A percentile compares a stretch with the other conserved stretches of the same genome.
Conservation (phyloP, 1,284 basidiomycete species). For the Apiotrichum domesticum region DNA sequence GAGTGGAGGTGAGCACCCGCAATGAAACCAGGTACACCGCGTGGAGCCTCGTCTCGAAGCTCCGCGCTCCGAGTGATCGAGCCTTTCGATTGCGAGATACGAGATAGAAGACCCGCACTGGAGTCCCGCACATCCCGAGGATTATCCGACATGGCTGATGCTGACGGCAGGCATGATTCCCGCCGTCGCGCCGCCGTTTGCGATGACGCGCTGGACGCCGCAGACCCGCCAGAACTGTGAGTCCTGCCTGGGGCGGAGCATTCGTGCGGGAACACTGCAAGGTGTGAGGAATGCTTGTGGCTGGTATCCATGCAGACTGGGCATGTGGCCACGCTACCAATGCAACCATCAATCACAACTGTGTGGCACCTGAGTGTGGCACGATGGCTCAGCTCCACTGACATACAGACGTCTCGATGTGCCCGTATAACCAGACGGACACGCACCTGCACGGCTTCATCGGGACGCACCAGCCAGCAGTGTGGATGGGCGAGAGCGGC, state of each 20-base stretch:
- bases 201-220: constrained; percentile 65
- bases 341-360: too few relatives aligned
- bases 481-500: constrained; percentile 81
- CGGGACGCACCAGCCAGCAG: constrained; percentile 72
- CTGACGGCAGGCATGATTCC: constrained; percentile 45
- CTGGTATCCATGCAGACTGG: too few relatives aligned
- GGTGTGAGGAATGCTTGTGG: too few relatives aligned
- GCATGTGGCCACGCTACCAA: too few relatives aligned
- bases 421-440: constrained; percentile 68
- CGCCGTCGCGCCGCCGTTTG: constrained; percentile 62
- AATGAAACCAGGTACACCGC: too few relatives aligned
- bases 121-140: not conserved
- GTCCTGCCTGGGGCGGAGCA: not conserved
- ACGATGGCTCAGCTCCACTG: too few relatives aligned
- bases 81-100: constrained; percentile 4
- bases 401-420: constrained; percentile 65
- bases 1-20: constrained; percentile 19
- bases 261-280: not conserved
- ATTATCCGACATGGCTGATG: not conserved
- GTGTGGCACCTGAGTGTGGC: too few relatives aligned
- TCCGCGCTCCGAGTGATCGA: too few relatives aligned
- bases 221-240: constrained; percentile 40
- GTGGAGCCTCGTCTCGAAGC: too few relatives aligned
- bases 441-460: constrained; percentile 61
- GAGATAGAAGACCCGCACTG: too few relatives aligned